Evolutionary conservation across 352 stramenopile species (phyloP), one percentile per base, ranked within the genome.

Genomic region (Globisporangium cystogenes): DNA sequence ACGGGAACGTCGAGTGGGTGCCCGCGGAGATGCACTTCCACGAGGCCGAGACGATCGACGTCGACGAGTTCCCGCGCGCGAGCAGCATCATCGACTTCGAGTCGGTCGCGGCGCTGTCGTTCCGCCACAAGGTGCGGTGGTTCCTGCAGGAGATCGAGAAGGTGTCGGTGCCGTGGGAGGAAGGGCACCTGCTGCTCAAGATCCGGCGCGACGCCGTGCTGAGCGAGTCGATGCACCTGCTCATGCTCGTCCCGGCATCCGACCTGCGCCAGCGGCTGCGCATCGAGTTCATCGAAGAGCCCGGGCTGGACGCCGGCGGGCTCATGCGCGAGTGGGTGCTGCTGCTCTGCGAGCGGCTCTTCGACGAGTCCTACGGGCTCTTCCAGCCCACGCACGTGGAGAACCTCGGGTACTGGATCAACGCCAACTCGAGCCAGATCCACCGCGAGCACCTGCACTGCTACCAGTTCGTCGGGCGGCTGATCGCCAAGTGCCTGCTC

Each of bases 261-360:
- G 76, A 90, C 59, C 61, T 93, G 1, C 70, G 79, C 14, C 78
- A 90, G 51, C 71, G 81, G 6, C 65, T 93, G 24, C 81, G 79
- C 27, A 92, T 93, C 29, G 81, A 93, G 57, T 93, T 93, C 42
- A 88, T 90, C 20, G 74, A 90, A 37, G 83, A 93, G 42, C 79
- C 81, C 1, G 83, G 79, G 0, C 57, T 94, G 21, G 82, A 94
- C 54, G 82, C 77, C 0, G 84, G 84, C 3, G 83, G 83, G 11
- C 49, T 93, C 20, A 69, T 91, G 61, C 75, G 83, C 7, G 82
- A 94, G 39, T 94, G 84, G 84, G 74, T 91, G 31, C 53, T 88
- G 11, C 59, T 92, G 56, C 57, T 93, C 0, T 91, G 81, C 21
- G 76, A 91, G 42, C 68, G 82, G 47, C 67, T 93, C 14, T 94